Percentiles rank a stretch among this genome's conserved stretches.
Evolutionary conservation across 139 green algal species (phyloP).

Genomic region (Asterochloris sp.): DNA sequence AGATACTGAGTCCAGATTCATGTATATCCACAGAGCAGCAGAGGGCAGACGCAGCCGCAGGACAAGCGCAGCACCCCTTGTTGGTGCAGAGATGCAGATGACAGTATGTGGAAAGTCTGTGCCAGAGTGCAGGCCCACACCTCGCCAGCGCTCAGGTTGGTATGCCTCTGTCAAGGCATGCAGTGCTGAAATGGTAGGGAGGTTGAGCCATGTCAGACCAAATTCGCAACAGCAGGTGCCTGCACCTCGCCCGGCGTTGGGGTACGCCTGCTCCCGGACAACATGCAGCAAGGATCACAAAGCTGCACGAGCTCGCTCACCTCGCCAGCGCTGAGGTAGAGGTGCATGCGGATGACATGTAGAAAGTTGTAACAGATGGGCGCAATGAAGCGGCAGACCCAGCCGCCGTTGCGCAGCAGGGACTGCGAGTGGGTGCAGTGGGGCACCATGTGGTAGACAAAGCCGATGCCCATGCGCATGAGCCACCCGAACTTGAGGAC

Average conservation of each 20-base stretch:
- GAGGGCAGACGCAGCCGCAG: slow-evolving; percentile 26
- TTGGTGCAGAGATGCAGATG: too few species aligned
- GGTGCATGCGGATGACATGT: slow-evolving; percentile 68
- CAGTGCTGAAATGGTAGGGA: too few species aligned
- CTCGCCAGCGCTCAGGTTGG: too few species aligned
- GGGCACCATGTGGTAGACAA: slow-evolving; percentile 73
- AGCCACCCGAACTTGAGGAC: slow-evolving; percentile 36
- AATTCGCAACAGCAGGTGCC: too few species aligned
- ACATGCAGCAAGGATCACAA: neutral
- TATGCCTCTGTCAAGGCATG: too few species aligned
- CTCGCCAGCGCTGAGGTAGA: slow-evolving; percentile 26
- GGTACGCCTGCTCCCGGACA: neutral
- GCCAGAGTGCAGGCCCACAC: too few species aligned
- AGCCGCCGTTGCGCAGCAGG: slow-evolving; percentile 63
- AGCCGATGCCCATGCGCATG: slow-evolving; percentile 2
- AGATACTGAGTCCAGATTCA: neutral
- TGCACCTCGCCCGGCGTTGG: too few species aligned
- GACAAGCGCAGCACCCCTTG: too few species aligned
- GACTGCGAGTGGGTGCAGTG: slow-evolving; percentile 56
- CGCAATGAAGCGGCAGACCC: slow-evolving; percentile 87
- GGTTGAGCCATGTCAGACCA: too few species aligned
- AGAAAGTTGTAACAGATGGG: slow-evolving; percentile 95
- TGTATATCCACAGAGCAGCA: too few species aligned
- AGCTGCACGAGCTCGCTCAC: neutral
- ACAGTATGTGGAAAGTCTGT: too few species aligned